phyloP scores from a whole-genome alignment of 2,329 filamentous ascomycete genomes.

The Claviceps capensis region DNA sequence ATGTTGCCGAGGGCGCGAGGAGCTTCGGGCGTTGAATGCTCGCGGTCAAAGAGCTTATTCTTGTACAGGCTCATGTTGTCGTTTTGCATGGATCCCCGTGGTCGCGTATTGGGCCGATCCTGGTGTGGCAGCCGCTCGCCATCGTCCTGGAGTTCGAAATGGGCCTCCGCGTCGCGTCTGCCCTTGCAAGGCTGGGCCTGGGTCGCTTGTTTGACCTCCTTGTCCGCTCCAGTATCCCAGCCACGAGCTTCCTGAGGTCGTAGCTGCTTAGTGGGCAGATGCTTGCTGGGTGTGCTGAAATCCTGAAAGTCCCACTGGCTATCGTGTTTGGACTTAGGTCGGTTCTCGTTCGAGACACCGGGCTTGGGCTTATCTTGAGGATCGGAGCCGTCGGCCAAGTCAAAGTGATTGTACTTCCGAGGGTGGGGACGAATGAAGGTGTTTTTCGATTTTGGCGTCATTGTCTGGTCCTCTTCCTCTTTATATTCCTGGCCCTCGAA shows the following conservation, averaged over 20 bases:
- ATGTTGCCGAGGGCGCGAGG: conserved; percentile 46
- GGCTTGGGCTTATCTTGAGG: conserved; percentile 31
- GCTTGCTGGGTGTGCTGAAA: conserved; percentile 71
- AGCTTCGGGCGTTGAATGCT: conserved; percentile 27
- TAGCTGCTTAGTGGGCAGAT: conserved; percentile 41
- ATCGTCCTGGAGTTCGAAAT: conserved; percentile 77
- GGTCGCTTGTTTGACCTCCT: conserved; percentile 40
- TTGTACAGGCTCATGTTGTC: conserved; percentile 59
- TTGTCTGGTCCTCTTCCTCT: conserved; percentile 25
- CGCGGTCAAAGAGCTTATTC: conserved; percentile 56
- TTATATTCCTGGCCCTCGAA: conserved; percentile 40
- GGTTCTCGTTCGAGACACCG: conserved; percentile 26
- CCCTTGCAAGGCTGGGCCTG: conserved; percentile 45
- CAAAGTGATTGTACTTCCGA: conserved; percentile 75
- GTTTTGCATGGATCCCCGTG: conserved; percentile 47
- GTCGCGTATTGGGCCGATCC: conserved; percentile 28
- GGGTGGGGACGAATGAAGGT: conserved; percentile 51
- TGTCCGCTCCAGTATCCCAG: conserved; percentile 56
- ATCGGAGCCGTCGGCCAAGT: conserved; percentile 56
- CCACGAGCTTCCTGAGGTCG: conserved; percentile 60
- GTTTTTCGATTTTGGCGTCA: conserved; percentile 27
- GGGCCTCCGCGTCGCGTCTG: conserved; percentile 65
- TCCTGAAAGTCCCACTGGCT: conserved; percentile 83
- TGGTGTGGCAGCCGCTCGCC: conserved; percentile 41
- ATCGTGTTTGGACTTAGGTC: conserved; percentile 46